These are phyloP conservation scores for Rhytidhysteron rufulum DNA, from an alignment of 2,329 filamentous ascomycete genomes.

Conservation along the genomic window DNA sequence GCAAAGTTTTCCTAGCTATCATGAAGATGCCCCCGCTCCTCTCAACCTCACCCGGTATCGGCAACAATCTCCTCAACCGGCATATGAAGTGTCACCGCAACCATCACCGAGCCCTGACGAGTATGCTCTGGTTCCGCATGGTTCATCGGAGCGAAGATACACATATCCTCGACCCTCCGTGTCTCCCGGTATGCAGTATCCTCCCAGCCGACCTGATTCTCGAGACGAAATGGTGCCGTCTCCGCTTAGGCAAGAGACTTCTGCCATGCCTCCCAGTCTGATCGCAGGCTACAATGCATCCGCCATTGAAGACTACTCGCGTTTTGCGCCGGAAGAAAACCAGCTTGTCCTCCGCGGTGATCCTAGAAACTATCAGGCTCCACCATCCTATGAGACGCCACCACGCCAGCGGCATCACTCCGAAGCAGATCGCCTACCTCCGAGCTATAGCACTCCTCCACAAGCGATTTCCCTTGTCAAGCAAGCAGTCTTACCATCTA, in stretches of 20 bases:
- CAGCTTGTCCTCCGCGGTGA: constrained; percentile 8
- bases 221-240: constrained; percentile 31
- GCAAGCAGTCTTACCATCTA: constrained; percentile 17
- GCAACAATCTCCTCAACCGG: constrained; percentile 19
- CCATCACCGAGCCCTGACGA: constrained; percentile 18
- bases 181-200: constrained; percentile 7
- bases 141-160: constrained; percentile 28
- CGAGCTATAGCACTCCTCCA: constrained; percentile 27
- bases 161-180: constrained; percentile 18
- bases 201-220: constrained; percentile 27
- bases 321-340: constrained; percentile 12
- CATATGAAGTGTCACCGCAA: constrained; percentile 23
- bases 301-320: constrained; percentile 7
- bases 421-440: constrained; percentile 27
- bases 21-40: constrained; percentile 27
- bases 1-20: constrained; percentile 18
- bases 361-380: constrained; percentile 20
- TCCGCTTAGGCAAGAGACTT: constrained; percentile 25
- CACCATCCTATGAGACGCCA: constrained; percentile 22
- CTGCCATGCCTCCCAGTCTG: constrained; percentile 25
- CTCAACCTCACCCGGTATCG: constrained; percentile 27
- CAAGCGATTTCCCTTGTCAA: constrained; percentile 27
- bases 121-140: constrained; percentile 13
- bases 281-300: constrained; percentile 23
- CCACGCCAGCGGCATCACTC: constrained; percentile 29